These are phyloP conservation scores for Candida khao-thaluensis DNA, from an alignment of 805 yeast species.

Conservation along the genomic window DNA sequence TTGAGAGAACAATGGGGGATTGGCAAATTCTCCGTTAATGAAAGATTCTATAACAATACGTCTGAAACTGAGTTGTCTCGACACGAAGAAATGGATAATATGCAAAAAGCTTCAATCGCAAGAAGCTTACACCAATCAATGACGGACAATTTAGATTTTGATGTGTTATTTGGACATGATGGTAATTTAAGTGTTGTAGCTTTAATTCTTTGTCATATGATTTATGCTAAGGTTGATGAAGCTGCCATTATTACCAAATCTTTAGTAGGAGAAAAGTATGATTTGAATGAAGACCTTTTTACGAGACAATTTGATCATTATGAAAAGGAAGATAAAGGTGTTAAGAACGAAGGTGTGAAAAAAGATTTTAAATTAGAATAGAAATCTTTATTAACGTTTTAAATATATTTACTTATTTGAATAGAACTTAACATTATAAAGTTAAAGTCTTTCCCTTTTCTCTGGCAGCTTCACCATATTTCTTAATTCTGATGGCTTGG, in stretches of 20 bases:
- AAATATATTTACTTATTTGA: neutral
- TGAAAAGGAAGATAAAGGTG: neutral
- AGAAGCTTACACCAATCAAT: slow-evolving; percentile 15
- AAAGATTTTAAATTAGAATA: neutral
- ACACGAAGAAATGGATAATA: slow-evolving; percentile 1
- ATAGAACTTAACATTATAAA: slow-evolving; percentile 28
- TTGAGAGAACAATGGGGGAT: slow-evolving; percentile 31
- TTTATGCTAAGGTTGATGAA: slow-evolving; percentile 30
- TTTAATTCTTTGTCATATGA: slow-evolving; percentile 28
- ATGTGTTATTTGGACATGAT: slow-evolving; percentile 28
- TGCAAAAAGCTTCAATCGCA: neutral
- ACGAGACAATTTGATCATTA: slow-evolving; percentile 1
- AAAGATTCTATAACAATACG: slow-evolving; percentile 22
- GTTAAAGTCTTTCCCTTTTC: slow-evolving; percentile 61
- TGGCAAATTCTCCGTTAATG: slow-evolving; percentile 21
- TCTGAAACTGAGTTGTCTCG: slow-evolving; percentile 1
- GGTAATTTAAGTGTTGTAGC: slow-evolving; percentile 30
- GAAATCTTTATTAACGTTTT: too few species aligned
- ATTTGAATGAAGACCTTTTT: slow-evolving; percentile 17
- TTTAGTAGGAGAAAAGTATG: slow-evolving; percentile 36
- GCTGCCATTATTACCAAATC: slow-evolving; percentile 27
- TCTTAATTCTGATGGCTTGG: slow-evolving; percentile 97
- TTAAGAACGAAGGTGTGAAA: neutral
- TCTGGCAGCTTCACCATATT: slow-evolving; percentile 94
- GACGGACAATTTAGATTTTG: slow-evolving; percentile 23